Percentiles rank a stretch among this genome's conserved stretches.
phyloP scores from a whole-genome alignment of 164 flowering plant genomes.

The Akebia trifoliata region DNA sequence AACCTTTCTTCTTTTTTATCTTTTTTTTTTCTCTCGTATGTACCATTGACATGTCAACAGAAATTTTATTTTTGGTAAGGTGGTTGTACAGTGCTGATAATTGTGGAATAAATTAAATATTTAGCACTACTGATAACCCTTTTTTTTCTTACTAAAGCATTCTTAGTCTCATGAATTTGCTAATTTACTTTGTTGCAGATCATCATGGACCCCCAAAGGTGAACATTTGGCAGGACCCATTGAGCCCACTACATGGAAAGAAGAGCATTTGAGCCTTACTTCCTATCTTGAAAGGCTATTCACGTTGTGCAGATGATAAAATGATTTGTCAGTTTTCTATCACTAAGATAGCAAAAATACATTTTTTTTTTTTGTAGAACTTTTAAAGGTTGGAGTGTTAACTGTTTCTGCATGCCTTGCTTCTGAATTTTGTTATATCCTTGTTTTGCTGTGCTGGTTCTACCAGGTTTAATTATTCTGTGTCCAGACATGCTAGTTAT shows the following conservation, averaged over 20 bases:
- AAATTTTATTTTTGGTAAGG: neutral
- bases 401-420: neutral
- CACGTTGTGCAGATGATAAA: neutral
- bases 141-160: neutral
- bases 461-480: neutral
- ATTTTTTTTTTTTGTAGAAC: neutral
- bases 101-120: too few species aligned
- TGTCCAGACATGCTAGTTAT: neutral
- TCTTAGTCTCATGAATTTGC: neutral
- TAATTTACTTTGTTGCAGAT: constrained; percentile 34
- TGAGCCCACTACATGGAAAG: constrained; percentile 69
- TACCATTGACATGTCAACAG: neutral
- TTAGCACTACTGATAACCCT: neutral
- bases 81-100: neutral
- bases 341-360: neutral
- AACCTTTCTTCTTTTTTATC: too few species aligned
- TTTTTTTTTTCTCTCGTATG: too few species aligned
- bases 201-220: constrained; percentile 69
- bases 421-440: neutral
- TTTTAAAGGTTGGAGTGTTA: neutral
- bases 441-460: neutral
- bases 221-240: constrained; percentile 62
- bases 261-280: constrained; percentile 52
- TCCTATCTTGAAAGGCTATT: neutral
- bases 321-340: neutral